These are phyloP conservation scores for Actinomucor elegans DNA, from an alignment of 371 early-diverging fungal genomes.

Conservation along the genomic window DNA sequence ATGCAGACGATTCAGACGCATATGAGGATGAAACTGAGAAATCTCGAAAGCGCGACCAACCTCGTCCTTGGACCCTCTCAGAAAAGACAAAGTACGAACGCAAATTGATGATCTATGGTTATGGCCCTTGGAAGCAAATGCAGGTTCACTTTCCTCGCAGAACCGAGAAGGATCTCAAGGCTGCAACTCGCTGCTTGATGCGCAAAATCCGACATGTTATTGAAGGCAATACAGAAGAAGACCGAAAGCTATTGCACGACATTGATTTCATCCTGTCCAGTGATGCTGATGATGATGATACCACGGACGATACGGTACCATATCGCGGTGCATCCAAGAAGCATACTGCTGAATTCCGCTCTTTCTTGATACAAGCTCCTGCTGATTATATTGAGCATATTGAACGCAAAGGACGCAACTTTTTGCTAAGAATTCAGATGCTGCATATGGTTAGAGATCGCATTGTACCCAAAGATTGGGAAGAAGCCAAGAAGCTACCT, in stretches of 20 bases:
- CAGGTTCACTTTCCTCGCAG: conserved; percentile 56
- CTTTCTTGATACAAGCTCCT: conserved; percentile 71
- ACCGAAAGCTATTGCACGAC: conserved; percentile 42
- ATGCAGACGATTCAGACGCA: conserved; percentile 40
- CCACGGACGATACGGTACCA: conserved; percentile 51
- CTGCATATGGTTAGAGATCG: conserved; percentile 71
- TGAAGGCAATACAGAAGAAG: conserved; percentile 44
- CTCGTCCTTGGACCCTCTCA: conserved; percentile 73
- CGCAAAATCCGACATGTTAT: conserved; percentile 35
- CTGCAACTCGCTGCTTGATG: conserved; percentile 48
- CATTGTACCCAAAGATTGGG: conserved; percentile 55
- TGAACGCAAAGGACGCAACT: conserved; percentile 67
- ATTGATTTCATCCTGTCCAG: conserved; percentile 37
- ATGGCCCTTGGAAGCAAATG: conserved; percentile 76
- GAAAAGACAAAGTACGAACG: conserved; percentile 80
- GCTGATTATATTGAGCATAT: conserved; percentile 75
- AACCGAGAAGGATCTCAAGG: conserved; percentile 58
- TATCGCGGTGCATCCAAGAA: conserved; percentile 62
- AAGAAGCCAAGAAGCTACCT: conserved; percentile 39
- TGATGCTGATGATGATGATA: conserved; percentile 37
- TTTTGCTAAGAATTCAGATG: conserved; percentile 76
- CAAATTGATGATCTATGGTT: conserved; percentile 82
- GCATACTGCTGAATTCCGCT: conserved; percentile 60
- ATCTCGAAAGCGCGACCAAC: conserved; percentile 33
- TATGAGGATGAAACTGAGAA: conserved; percentile 36